Evolutionary conservation across 2,329 filamentous ascomycete genomes (phyloP).

Genomic region (Nakataea oryzae): DNA sequence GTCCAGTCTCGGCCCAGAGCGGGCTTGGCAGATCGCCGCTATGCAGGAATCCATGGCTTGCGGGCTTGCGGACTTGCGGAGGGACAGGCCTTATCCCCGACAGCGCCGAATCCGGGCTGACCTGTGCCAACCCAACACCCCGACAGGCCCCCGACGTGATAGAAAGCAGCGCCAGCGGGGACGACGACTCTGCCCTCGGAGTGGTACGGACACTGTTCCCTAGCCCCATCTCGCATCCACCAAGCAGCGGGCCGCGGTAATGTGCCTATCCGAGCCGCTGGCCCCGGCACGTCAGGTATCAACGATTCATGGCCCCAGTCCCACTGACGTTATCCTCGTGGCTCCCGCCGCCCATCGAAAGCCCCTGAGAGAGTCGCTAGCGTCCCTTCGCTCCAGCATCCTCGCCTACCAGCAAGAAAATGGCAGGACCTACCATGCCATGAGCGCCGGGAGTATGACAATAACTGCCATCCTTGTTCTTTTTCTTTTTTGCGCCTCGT

Average conservation of each 20-base stretch:
- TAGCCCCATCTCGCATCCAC: background rate
- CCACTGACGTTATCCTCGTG: background rate
- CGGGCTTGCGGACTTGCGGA: too few species aligned
- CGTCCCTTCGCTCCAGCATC: conserved; percentile 13
- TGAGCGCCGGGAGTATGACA: conserved; percentile 14
- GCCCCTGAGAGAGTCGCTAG: conserved; percentile 10
- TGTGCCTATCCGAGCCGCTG: background rate
- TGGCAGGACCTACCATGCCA: conserved; percentile 14
- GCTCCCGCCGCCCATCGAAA: background rate
- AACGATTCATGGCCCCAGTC: background rate
- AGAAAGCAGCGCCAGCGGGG: background rate
- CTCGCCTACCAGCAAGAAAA: conserved; percentile 13
- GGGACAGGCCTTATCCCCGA: background rate
- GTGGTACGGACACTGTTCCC: conserved; percentile 4
- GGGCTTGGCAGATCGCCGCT: too few species aligned
- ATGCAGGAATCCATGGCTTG: too few species aligned
- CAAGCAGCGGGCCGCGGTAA: too few species aligned
- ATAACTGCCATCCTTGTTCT: background rate
- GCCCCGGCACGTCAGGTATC: background rate
- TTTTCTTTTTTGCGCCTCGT: background rate
- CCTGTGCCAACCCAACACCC: background rate
- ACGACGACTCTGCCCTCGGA: conserved; percentile 6
- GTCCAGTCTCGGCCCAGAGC: too few species aligned
- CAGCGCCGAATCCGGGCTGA: background rate
- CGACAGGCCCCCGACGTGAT: conserved; percentile 4